A percentile compares a stretch with the other conserved stretches of the same genome.
These are phyloP conservation scores for Diophrys sp. DNA, from an alignment of 73 alveolate genomes.

Conservation along the genomic window DNA sequence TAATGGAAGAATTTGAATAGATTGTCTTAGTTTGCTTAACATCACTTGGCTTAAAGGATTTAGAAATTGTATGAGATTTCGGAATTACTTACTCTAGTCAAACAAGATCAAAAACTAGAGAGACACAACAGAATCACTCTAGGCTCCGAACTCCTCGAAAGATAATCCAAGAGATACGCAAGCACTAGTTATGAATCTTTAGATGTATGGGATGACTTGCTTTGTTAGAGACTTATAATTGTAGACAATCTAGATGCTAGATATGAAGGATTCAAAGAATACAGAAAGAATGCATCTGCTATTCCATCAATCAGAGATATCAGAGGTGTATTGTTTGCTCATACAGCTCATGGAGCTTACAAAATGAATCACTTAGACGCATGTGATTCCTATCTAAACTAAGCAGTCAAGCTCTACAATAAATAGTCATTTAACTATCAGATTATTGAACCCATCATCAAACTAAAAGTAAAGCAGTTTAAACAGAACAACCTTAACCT, in stretches of 20 bases:
- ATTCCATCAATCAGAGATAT: constrained; percentile 47
- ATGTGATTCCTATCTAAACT: constrained; percentile 40
- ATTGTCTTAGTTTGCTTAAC: constrained; percentile 78
- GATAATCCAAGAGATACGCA: constrained; percentile 81
- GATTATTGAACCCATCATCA: constrained; percentile 33
- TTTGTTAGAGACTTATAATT: constrained; percentile 73
- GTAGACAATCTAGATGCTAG: constrained; percentile 48
- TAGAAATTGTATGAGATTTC: constrained; percentile 82
- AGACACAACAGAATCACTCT: constrained; percentile 51
- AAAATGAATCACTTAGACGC: constrained; percentile 55
- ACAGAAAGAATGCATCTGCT: constrained; percentile 1
- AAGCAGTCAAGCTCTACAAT: constrained; percentile 41
- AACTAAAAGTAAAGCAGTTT: constrained; percentile 36
- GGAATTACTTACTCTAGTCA: constrained; percentile 71
- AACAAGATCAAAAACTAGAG: constrained; percentile 56
- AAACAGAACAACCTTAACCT: constrained; percentile 18
- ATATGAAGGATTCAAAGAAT: constrained; percentile 5
- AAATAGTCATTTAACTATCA: constrained; percentile 7
- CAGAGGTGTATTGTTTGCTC: constrained; percentile 42
- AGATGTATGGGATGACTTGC: constrained; percentile 83
- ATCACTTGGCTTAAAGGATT: constrained; percentile 75
- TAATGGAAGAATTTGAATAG: constrained; percentile 79
- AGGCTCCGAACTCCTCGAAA: constrained; percentile 47
- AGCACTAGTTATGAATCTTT: constrained; percentile 77
- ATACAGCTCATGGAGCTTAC: constrained; percentile 62